Evolutionary conservation across 2,329 filamentous ascomycete genomes (phyloP).

Genomic region (Capronia coronata): DNA sequence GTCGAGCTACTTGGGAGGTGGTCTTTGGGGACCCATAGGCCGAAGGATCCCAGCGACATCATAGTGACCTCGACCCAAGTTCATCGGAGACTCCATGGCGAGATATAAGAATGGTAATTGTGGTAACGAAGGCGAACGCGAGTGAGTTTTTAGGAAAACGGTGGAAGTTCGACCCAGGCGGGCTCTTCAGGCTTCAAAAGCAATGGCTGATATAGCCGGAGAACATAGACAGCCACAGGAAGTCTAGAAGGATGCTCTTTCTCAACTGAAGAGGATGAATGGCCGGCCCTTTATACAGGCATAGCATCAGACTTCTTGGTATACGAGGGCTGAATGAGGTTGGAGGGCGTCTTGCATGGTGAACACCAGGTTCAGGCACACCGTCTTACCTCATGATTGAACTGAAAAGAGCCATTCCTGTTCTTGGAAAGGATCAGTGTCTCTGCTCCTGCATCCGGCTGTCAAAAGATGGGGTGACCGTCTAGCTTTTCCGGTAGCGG

Average conservation of each 20-base stretch:
- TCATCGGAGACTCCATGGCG: slow-evolving; percentile 19
- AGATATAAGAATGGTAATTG: no score
- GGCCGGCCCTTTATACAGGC: neutral
- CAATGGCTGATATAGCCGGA: no score
- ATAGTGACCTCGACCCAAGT: slow-evolving; percentile 28
- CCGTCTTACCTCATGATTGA: slow-evolving; percentile 6
- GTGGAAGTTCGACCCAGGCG: no score
- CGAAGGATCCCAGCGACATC: slow-evolving; percentile 27
- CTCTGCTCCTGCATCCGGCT: slow-evolving; percentile 5
- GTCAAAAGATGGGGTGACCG: slow-evolving; percentile 24
- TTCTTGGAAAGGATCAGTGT: no score
- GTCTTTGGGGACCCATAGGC: slow-evolving; percentile 25
- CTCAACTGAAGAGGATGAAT: neutral
- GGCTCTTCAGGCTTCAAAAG: no score
- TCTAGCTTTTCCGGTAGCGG: slow-evolving; percentile 9
- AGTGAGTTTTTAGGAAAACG: no score
- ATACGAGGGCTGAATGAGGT: neutral
- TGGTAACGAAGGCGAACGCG: no score
- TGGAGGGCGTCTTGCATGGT: neutral
- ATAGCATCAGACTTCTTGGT: neutral
- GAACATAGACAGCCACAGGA: neutral
- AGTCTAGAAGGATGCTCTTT: slow-evolving; percentile 1
- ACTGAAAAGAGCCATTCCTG: slow-evolving; percentile 1
- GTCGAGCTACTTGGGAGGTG: slow-evolving; percentile 14
- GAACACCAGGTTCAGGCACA: neutral